phyloP scores from a whole-genome alignment of 2,329 filamentous ascomycete species.

The Sphaerulina populicola region DNA sequence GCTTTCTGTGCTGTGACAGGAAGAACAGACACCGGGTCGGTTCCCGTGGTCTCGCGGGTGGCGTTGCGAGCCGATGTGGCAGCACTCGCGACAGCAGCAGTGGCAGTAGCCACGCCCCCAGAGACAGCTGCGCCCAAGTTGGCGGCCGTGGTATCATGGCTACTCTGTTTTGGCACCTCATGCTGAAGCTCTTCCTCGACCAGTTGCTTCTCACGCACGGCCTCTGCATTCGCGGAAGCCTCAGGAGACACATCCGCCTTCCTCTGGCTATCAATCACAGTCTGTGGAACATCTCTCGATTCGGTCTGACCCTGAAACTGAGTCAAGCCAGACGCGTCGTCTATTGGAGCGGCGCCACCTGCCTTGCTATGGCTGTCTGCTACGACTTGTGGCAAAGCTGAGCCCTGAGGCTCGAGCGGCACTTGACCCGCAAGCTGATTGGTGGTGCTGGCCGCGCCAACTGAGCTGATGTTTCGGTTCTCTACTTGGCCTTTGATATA shows the following conservation, averaged over 20 bases:
- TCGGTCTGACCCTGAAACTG: conserved; percentile 21
- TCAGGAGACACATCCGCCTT: conserved; percentile 58
- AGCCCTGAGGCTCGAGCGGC: conserved; percentile 2
- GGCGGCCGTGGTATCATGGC: neutral
- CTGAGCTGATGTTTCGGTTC: neutral
- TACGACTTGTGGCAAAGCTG: conserved; percentile 1
- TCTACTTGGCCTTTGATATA: conserved; percentile 5
- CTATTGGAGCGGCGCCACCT: conserved; percentile 2
- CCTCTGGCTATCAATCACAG: conserved; percentile 63
- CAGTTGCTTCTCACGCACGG: conserved; percentile 31
- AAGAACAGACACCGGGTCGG: conserved; percentile 10
- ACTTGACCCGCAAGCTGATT: conserved; percentile 1
- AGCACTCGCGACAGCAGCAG: conserved; percentile 32
- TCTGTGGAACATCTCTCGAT: conserved; percentile 45
- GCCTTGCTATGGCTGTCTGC: conserved; percentile 1
- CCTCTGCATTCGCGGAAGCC: conserved; percentile 55
- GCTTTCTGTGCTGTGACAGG: conserved; percentile 33
- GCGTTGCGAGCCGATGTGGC: conserved; percentile 28
- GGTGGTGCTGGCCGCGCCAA: neutral
- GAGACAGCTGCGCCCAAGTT: conserved; percentile 3
- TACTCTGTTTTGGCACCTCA: conserved; percentile 1
- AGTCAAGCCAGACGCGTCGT: neutral
- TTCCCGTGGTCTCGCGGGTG: conserved; percentile 1
- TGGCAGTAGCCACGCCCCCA: conserved; percentile 2
- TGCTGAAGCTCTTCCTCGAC: conserved; percentile 59